Conservation (phyloP, 192 early-diverging fungal species). For the Coemansia sp. region DNA sequence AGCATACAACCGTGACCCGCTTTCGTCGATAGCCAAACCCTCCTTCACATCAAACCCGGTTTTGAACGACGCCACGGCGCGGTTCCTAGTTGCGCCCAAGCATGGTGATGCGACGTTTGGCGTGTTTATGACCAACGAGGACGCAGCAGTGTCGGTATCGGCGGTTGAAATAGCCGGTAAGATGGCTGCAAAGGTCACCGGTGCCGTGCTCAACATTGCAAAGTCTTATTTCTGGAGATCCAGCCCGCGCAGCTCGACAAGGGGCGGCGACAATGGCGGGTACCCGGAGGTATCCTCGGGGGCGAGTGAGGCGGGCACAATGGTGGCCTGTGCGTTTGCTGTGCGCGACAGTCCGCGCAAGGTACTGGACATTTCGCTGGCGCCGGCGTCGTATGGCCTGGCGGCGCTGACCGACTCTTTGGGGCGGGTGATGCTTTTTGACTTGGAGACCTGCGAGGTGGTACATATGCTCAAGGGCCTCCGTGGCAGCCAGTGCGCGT, state of each 20-base stretch:
- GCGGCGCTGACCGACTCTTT: constrained; percentile 43
- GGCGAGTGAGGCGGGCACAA: constrained; percentile 12
- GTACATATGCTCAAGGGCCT: constrained; percentile 46
- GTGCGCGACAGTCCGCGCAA: constrained; percentile 36
- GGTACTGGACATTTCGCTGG: constrained; percentile 35
- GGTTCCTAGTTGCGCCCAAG: constrained; percentile 40
- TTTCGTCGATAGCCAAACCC: constrained; percentile 22
- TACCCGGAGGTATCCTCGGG: too few relatives aligned
- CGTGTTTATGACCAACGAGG: constrained; percentile 41
- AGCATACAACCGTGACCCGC: constrained; percentile 17
- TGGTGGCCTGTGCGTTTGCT: constrained; percentile 30
- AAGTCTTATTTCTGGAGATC: constrained; percentile 39
- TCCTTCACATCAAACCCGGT: constrained; percentile 25
- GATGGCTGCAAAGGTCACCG: constrained; percentile 37
- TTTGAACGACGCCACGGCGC: constrained; percentile 28
- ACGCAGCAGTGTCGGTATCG: constrained; percentile 23
- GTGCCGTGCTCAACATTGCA: constrained; percentile 36
- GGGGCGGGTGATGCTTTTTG: constrained; percentile 31
- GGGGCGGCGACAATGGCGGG: neutral
- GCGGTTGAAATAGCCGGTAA: constrained; percentile 40
- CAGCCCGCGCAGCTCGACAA: constrained; percentile 6
- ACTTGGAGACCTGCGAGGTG: constrained; percentile 34
- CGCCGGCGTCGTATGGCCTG: constrained; percentile 20
- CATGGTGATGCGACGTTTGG: constrained; percentile 45
- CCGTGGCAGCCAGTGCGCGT: constrained; percentile 45